Base-by-base conservation (phyloP, 495 filamentous ascomycete species). In the Penicillium alfredii region DNA sequence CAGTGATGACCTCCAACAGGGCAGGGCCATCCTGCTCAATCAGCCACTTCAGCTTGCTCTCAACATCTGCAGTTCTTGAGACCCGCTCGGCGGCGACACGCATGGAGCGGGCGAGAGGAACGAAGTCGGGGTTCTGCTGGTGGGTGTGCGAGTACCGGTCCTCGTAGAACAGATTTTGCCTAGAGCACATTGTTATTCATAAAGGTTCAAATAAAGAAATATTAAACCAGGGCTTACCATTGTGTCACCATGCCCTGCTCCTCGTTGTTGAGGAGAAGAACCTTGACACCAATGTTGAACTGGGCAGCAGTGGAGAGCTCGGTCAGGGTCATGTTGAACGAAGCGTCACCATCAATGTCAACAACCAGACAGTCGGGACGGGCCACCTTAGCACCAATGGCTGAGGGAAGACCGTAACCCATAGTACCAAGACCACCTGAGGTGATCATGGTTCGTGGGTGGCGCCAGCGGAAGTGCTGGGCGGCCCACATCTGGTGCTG, bases 401-500 rank as follows among this genome's bases (percentile, higher is more conserved):
- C 86, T 2, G 87, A 81, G 5, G 90, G 90, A 23, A 97, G 78
- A 44, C 90, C 90, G 64, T 69, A 96, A 35, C 90, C 90, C 90
- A 97, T 96, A 9, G 90, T 95, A 35, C 89, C 90, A 21, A 94
- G 76, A 47, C 88, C 87, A 58, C 88, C 88, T 2, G 88, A 94
- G 7, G 88, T 90, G 62, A 95, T 81, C 80, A 94, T 86, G 43
- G 84, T 84, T 31, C 89, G 78, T 16, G 90, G 88, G 48, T 88
- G 62, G 15, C 86, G 71, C 90, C 90, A 97, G 42, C 88, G 81
- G 73, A 84, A 96, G 63, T 94, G 86, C 63, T 95, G 88, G 9
- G 88, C 90, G 14, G 83, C 69, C 90, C 90, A 95, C 92, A 97
- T 95, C 66, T 97, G 90, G 63, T 97, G 90, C 59, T 96, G 90